Conservation (phyloP, 2,329 filamentous ascomycete genomes). For the Cercospora sp. region DNA sequence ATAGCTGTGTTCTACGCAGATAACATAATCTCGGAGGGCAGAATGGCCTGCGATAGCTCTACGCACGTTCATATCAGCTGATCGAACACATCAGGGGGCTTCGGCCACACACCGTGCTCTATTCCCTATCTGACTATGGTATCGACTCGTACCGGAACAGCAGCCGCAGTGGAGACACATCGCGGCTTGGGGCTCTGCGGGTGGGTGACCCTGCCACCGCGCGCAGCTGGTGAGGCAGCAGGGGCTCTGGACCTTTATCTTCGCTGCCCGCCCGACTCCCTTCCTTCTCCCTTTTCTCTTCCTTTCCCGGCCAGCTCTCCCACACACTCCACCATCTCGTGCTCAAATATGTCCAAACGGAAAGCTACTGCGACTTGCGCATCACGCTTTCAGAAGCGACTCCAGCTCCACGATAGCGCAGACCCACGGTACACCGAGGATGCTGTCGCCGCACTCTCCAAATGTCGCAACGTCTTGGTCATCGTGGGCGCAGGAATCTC, state of each 20-base stretch:
- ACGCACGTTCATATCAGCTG: not conserved
- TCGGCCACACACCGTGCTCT: not conserved
- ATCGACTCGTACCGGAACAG: not conserved
- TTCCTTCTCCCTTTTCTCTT: not conserved
- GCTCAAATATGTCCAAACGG: not conserved
- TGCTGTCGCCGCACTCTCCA: not conserved
- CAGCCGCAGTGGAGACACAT: not conserved
- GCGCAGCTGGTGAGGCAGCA: not conserved
- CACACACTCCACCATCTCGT: not conserved
- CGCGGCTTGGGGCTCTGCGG: not conserved
- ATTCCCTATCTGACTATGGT: too few species aligned
- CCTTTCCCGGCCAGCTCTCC: not conserved
- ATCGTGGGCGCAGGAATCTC: constrained; percentile 79
- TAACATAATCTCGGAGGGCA: not conserved
- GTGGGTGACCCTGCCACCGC: not conserved
- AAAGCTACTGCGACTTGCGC: not conserved
- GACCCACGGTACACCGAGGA: not conserved
- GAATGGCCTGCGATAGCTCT: not conserved
- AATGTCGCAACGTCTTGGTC: not conserved
- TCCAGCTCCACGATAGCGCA: not conserved
- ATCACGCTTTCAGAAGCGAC: not conserved
- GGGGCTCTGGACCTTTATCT: not conserved
- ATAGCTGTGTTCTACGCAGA: not conserved
- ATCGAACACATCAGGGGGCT: not conserved
- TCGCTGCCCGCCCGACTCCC: not conserved